Evolutionary conservation across 441 rosid species (phyloP).

Genomic region (Lepidium campestre): DNA sequence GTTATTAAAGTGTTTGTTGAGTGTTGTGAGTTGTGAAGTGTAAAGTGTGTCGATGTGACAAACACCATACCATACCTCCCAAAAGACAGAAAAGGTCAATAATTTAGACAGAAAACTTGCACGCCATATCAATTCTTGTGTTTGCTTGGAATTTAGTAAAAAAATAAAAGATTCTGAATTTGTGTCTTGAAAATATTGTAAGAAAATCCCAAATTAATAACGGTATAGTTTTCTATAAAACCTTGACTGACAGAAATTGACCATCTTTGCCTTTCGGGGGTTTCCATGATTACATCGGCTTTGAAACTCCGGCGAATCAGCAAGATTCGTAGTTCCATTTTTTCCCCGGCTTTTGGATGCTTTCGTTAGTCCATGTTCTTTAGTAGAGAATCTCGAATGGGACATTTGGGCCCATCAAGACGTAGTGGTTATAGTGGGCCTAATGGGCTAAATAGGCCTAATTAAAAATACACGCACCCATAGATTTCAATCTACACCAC

Average conservation of each 20-base stretch:
- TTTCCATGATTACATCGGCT: neutral
- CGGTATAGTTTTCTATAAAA: neutral
- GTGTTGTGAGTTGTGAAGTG: neutral
- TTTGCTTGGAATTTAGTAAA: slow-evolving; percentile 6
- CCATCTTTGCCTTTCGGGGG: neutral
- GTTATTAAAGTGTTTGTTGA: neutral
- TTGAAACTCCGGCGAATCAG: neutral
- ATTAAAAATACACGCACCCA: neutral
- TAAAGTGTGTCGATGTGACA: neutral
- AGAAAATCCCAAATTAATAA: neutral
- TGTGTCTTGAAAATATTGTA: neutral
- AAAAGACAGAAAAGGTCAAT: neutral
- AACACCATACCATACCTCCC: neutral
- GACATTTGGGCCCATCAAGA: neutral
- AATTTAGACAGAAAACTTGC: neutral
- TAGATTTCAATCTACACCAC: neutral
- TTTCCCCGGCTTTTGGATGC: neutral
- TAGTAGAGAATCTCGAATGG: neutral
- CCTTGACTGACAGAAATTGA: neutral
- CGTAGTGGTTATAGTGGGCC: neutral
- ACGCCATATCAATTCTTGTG: slow-evolving; percentile 14
- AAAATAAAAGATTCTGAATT: neutral
- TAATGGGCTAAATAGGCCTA: neutral
- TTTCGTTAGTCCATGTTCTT: neutral
- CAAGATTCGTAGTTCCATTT: neutral